Evolutionary conservation across 129 eudicot genomes (phyloP).

Genomic region (Apium graveolens): DNA sequence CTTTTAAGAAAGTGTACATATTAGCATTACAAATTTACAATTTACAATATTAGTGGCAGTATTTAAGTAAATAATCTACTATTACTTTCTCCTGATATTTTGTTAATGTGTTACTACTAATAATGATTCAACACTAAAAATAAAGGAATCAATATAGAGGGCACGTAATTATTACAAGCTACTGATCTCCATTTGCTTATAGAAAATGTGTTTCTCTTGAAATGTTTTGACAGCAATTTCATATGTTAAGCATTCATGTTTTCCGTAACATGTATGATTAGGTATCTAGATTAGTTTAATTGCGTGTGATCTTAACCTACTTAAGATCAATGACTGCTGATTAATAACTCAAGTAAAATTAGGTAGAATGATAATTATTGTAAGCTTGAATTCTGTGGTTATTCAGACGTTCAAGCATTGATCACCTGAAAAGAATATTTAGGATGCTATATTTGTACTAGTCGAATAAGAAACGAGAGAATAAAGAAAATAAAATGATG

Average conservation of each 20-base stretch:
- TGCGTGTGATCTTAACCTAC: not conserved
- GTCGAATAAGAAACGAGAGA: no score
- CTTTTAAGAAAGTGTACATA: constrained; percentile 27
- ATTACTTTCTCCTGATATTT: not conserved
- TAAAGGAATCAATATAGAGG: not conserved
- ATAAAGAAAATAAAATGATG: no score
- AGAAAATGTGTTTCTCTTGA: not conserved
- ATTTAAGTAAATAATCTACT: no score
- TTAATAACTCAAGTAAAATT: not conserved
- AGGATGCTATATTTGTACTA: not conserved
- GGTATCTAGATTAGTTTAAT: not conserved
- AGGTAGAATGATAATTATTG: not conserved
- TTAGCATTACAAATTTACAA: constrained; percentile 1
- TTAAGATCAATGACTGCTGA: not conserved
- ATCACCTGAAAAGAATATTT: not conserved
- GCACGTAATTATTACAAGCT: not conserved
- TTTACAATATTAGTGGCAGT: not conserved
- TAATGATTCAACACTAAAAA: no score
- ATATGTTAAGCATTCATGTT: not conserved
- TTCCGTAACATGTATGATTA: not conserved
- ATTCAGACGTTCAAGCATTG: not conserved
- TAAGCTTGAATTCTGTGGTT: not conserved
- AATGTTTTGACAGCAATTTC: not conserved
- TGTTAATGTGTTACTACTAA: not conserved
- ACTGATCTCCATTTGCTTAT: not conserved